Evolutionary conservation across 2,329 filamentous ascomycete genomes (phyloP).

Genomic region (Penicillium sp.): DNA sequence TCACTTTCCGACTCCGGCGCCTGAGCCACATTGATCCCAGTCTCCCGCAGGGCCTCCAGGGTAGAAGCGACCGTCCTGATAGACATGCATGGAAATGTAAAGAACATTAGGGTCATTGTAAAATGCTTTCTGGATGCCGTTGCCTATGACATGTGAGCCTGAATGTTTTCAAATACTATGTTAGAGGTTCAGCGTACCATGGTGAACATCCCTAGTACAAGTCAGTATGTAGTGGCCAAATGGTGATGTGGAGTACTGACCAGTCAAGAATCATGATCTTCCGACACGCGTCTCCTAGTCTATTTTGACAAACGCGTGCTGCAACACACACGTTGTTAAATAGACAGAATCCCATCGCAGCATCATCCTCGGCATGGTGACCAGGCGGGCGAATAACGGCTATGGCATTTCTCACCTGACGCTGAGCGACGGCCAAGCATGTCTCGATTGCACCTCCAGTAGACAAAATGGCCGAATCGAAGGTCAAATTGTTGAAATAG

Average conservation of each 20-base stretch:
- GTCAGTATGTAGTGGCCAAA: conserved; percentile 17
- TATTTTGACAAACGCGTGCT: conserved; percentile 77
- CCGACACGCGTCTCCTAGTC: conserved; percentile 75
- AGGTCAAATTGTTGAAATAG: conserved; percentile 80
- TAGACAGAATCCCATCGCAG: conserved; percentile 90
- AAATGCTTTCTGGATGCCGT: conserved; percentile 94
- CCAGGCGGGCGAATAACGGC: conserved; percentile 93
- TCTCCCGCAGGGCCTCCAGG: conserved; percentile 63
- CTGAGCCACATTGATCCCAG: conserved; percentile 58
- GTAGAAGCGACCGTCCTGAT: conserved; percentile 80
- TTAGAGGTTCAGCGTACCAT: conserved; percentile 46
- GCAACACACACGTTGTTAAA: conserved; percentile 98
- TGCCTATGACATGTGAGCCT: conserved; percentile 57
- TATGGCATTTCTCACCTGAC: conserved; percentile 88
- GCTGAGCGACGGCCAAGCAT: conserved; percentile 81
- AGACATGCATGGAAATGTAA: conserved; percentile 93
- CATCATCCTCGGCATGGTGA: conserved; percentile 85
- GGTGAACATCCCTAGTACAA: conserved; percentile 61
- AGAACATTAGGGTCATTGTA: conserved; percentile 92
- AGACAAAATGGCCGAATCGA: conserved; percentile 75
- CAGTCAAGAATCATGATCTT: conserved; percentile 94
- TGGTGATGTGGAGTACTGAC: conserved; percentile 54
- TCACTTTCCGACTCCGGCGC: conserved; percentile 56
- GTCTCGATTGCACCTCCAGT: conserved; percentile 94
- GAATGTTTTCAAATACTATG: conserved; percentile 5